Evolutionary conservation across 116 monocot species (phyloP), one percentile per base, ranked within the genome.

Genomic region (Papilionanthe hybrid): DNA sequence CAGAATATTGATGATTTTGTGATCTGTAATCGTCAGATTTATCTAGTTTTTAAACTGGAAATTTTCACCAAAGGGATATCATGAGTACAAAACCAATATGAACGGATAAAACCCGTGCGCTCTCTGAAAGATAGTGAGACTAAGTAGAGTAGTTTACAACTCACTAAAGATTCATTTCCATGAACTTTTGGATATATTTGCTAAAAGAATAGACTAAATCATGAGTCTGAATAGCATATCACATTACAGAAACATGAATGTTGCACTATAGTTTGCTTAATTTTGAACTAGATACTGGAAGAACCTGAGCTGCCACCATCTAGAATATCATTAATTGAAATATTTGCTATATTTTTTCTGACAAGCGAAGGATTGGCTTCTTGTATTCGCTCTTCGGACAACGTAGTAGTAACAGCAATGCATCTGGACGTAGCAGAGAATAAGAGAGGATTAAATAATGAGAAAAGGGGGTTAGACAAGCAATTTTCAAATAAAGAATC

Each of bases 321-420:
- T 73, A 93, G 63, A 87, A 94, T 90, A 72, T 95, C 93, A 49
- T 84, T 25, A 75, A 92, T 83, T 82, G 90, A 86, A 87, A 99
- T 79, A 82, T 94, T 86, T 87, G 91, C 88, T 67, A 99, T 95
- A 29, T 99, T 87, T 79, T 93, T 90, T 80, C 88, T 88, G 76
- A 99, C 90, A 32, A 99, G 81, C 43, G 95, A 88, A 67, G 98
- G 98, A 79, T 78, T 79, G 72, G 93, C 93, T 72, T 90, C 79
- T 72, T 87, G 83, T 67, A 99, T 82, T 55, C 75, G 83, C 13
- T 93, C 91, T 76, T 88, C 80, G 55, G 90, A 84, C 72, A 99
- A 66, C 81, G 98, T 91, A 84, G 98, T 99, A 15, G 88, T 93
- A 55, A 99, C 91, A 79, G 95, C 98, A 86, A 99, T 92, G 78